Conservation (phyloP, 306 rosid species). For the Canavalia ensiformis region DNA sequence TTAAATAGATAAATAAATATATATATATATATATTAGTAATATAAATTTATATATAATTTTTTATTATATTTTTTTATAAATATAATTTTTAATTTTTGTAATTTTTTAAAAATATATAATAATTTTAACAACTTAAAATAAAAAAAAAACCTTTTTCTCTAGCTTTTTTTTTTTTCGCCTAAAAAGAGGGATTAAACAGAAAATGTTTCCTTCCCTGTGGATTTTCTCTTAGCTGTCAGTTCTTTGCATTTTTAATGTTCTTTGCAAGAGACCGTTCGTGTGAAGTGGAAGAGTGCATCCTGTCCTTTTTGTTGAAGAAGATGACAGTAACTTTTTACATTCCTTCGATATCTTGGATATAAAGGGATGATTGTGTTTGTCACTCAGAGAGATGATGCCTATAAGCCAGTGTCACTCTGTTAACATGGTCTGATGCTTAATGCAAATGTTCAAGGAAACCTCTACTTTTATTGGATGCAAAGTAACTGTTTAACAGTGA, state of each 20-base stretch:
- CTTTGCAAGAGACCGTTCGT: slow-evolving; percentile 79
- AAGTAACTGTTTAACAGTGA: neutral
- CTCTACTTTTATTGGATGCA: neutral
- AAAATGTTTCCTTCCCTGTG: neutral
- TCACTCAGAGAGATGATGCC: slow-evolving; percentile 24
- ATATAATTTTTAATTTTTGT: no score
- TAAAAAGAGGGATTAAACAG: no score
- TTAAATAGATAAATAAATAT: no score
- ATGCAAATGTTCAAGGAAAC: neutral
- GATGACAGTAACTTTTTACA: slow-evolving; percentile 61
- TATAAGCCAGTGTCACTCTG: neutral
- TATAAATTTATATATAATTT: no score
- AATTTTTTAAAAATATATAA: no score
- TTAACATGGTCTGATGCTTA: no score
- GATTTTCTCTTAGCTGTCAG: slow-evolving; percentile 21
- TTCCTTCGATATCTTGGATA: slow-evolving; percentile 53
- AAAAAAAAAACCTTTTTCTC: no score
- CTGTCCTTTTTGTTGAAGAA: slow-evolving; percentile 67
- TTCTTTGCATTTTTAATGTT: slow-evolving; percentile 58
- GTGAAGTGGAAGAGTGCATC: slow-evolving; percentile 70
- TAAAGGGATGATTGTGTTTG: slow-evolving; percentile 42
- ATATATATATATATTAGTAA: no score
- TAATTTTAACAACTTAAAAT: no score
- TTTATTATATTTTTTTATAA: no score
- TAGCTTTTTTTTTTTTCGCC: no score